Percentiles rank a stretch among this genome's conserved stretches.
phyloP scores from a whole-genome alignment of 768 basidiomycete genomes.

The Amanita molliuscula region DNA sequence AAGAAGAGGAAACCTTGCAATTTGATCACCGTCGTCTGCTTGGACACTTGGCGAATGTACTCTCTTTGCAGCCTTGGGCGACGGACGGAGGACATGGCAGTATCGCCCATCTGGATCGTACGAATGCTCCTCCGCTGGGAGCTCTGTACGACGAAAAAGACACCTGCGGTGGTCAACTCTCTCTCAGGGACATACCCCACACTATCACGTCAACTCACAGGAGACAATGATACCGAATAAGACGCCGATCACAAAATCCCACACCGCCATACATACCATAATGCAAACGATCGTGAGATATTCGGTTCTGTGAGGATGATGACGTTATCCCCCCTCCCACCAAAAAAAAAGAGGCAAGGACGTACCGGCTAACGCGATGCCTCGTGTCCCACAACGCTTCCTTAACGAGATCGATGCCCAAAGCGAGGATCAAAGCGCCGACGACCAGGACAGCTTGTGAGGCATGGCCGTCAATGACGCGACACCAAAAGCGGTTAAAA shows the following conservation, averaged over 20 bases:
- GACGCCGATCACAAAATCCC: slow-evolving; percentile 93
- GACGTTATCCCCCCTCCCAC: no score
- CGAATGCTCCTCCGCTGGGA: slow-evolving; percentile 82
- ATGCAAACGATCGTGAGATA: slow-evolving; percentile 80
- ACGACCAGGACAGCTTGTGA: slow-evolving; percentile 85
- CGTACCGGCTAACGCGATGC: slow-evolving; percentile 70
- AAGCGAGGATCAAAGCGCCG: slow-evolving; percentile 83
- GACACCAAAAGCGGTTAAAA: neutral
- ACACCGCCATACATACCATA: slow-evolving; percentile 86
- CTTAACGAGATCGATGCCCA: slow-evolving; percentile 90
- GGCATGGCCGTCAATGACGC: neutral
- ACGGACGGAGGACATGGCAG: slow-evolving; percentile 84
- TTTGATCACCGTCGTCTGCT: slow-evolving; percentile 80
- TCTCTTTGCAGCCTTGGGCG: slow-evolving; percentile 79
- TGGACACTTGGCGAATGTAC: slow-evolving; percentile 88
- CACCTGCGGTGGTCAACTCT: slow-evolving; percentile 31
- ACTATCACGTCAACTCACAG: slow-evolving; percentile 37
- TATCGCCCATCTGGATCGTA: slow-evolving; percentile 70
- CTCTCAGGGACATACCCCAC: neutral
- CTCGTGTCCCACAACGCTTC: slow-evolving; percentile 96
- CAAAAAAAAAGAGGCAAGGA: neutral
- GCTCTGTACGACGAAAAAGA: slow-evolving; percentile 97
- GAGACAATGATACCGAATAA: slow-evolving; percentile 87
- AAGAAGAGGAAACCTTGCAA: slow-evolving; percentile 91
- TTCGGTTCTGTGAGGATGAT: slow-evolving; percentile 39